Base-by-base conservation (phyloP, 2,329 filamentous ascomycete genomes). In the Xylariaceae sp. region DNA sequence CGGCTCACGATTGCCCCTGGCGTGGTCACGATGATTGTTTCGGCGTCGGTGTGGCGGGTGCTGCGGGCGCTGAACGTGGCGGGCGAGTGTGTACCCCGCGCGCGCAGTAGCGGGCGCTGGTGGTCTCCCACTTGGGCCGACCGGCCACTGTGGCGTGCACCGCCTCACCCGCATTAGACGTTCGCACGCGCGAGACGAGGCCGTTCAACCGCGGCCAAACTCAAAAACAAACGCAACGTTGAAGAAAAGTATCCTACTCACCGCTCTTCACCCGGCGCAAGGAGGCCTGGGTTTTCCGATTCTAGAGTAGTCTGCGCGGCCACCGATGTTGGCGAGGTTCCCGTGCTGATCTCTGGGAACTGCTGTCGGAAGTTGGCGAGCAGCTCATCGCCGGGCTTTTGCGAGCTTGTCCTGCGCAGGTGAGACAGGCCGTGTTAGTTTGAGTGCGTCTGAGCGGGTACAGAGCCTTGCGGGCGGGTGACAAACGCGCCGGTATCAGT, bases 381-480 rank as follows among this genome's bases (percentile, higher is more conserved):
- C 54, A 94, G 72, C 51, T 89, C 85, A 55, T 89, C 83, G 58
- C 77, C 80, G 36, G 88, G 88, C 67, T 94, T 94, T 60, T 88
- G 84, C 36, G 83, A 79, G 59, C 76, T 87, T 53, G 75, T 84
- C 63, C 81, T 85, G 47, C 31, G 45, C 35, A 36, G 18, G 29
- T 14, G 12, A 35, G 9, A n/a, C n/a, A n/a, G n/a, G 3, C 22
- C 31, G 31, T 15, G 12, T 41, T 51, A 31, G 48, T 46, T 32
- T 34, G 37, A 31, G 25, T 24, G 32, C 25, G 22, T 7, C 21
- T 23, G 21, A 8, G 21, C 7, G 12, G 21, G 12, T 12, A 23
- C 7, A 7, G 21, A 12, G 21, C 21, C 21, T 23, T 12, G 21
- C 7, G 21, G 12, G 21, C 7, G 7, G 12, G 21, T 8, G 21